A percentile compares a stretch with the other conserved stretches of the same genome.
Evolutionary conservation across 208 protist genomes (phyloP).

Genomic region (Trypanosoma platydactyli): DNA sequence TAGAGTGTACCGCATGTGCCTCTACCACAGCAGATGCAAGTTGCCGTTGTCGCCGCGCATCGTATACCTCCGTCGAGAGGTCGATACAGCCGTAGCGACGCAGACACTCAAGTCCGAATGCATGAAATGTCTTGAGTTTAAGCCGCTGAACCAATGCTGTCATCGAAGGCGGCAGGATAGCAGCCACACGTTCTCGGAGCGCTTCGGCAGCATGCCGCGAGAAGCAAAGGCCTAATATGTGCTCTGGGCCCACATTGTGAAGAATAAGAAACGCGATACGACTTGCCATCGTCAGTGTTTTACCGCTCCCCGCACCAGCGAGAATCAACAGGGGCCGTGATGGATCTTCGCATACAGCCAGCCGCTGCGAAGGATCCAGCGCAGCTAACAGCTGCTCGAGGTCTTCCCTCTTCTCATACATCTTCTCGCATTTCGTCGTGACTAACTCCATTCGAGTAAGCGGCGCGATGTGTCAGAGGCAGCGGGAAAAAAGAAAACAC

Average conservation of each 20-base stretch:
- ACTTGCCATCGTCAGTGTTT: slow-evolving; percentile 85
- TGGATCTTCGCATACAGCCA: slow-evolving; percentile 41
- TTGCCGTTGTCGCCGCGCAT: slow-evolving; percentile 52
- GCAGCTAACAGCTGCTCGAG: slow-evolving; percentile 11
- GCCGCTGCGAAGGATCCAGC: slow-evolving; percentile 65
- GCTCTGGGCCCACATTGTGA: slow-evolving; percentile 46
- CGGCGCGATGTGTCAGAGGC: too few relatives aligned
- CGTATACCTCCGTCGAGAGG: slow-evolving; percentile 52
- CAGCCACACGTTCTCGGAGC: slow-evolving; percentile 62
- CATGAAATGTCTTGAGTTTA: slow-evolving; percentile 86
- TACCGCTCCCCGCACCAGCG: slow-evolving; percentile 86
- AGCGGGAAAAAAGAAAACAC: neutral
- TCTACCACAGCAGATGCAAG: slow-evolving; percentile 60
- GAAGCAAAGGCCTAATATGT: slow-evolving; percentile 84
- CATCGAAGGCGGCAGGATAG: slow-evolving; percentile 37
- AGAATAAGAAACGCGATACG: slow-evolving; percentile 70
- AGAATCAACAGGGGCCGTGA: slow-evolving; percentile 58
- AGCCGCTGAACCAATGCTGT: slow-evolving; percentile 20
- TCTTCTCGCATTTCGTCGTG: neutral
- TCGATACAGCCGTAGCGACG: slow-evolving; percentile 60
- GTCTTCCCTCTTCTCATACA: neutral
- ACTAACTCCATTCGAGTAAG: neutral
- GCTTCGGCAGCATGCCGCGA: slow-evolving; percentile 79
- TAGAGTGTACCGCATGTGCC: slow-evolving; percentile 43
- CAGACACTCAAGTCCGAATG: slow-evolving; percentile 81